Conservation (phyloP, 2,329 filamentous ascomycete genomes). For the Aspergillus novoparasiticus region DNA sequence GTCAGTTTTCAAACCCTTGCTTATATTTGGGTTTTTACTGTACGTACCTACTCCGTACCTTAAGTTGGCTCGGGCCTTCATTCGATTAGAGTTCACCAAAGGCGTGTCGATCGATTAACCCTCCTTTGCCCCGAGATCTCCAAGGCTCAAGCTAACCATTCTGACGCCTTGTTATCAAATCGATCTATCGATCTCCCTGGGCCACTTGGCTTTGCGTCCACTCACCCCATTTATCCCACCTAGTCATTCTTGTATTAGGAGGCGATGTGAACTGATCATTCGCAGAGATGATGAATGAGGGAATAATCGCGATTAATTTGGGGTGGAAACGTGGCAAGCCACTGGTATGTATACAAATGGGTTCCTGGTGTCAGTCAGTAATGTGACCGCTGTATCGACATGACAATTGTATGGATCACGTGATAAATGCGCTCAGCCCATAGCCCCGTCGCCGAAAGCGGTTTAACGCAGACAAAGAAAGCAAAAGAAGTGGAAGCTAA, state of each 20-base stretch:
- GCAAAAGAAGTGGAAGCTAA: background rate
- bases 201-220: background rate
- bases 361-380: no score
- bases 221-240: no score
- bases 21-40: no score
- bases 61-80: background rate
- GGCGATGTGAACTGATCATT: no score
- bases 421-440: background rate
- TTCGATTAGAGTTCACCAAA: background rate
- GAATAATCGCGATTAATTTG: no score
- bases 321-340: no score
- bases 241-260: no score
- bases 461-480: conserved; percentile 1
- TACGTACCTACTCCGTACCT: background rate
- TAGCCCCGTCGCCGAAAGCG: background rate
- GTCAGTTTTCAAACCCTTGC: no score
- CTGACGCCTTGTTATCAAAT: background rate
- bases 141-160: background rate
- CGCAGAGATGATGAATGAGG: no score
- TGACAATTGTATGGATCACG: background rate
- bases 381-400: no score
- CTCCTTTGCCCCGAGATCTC: conserved; percentile 1
- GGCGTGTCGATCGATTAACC: background rate
- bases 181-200: background rate
- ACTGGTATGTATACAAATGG: no score